Base-by-base conservation (phyloP, 257 asterid genomes). In the Petunia secreta region DNA sequence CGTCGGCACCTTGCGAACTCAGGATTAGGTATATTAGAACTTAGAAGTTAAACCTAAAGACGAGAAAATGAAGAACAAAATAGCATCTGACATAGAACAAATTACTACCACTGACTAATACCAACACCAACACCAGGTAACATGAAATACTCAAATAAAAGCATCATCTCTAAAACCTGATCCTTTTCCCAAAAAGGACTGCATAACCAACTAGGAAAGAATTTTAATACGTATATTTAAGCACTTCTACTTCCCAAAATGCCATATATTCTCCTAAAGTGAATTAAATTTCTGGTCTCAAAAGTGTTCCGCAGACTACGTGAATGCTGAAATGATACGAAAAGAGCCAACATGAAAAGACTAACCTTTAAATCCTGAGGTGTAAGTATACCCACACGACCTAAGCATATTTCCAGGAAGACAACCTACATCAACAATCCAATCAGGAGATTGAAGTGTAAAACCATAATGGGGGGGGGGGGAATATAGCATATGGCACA, bases 391-490 rank as follows among this genome's bases (percentile, higher is more conserved):
- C 93, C 87, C 58, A 92, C 82, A 15, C 97, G 97, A 75, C 97
- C 85, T 39, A 97, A 82, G 84, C 99, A 95, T 80, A 95, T 85
- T 87, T 95, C 99, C 89, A 93, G 77, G 85, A 89, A 95, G 57
- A 93, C 96, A 75, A 89, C 98, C 99, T 95, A 87, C 87, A 64
- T 44, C 64, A 54, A 79, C 25, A 54, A 58, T 77, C 15, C 50
- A 11, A 48, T 37, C 62, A 48, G 1, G 50, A 50, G 62, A 84
- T 48, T 37, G 66, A 34, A 64, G 43, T 73, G 48, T 44, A 50
- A 46, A 39, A 73, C 13, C 25, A 25, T 25, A 25, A 25, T 25
- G 25, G 25, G 25, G 39, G 60, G 4, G 5, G 34, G 62, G 36
- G 6, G 6, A 34, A 50, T 34, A 48, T 73, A 36, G 46, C 60